phyloP scores from a whole-genome alignment of 1,284 basidiomycete species.

The Ceratobasidium sp. region DNA sequence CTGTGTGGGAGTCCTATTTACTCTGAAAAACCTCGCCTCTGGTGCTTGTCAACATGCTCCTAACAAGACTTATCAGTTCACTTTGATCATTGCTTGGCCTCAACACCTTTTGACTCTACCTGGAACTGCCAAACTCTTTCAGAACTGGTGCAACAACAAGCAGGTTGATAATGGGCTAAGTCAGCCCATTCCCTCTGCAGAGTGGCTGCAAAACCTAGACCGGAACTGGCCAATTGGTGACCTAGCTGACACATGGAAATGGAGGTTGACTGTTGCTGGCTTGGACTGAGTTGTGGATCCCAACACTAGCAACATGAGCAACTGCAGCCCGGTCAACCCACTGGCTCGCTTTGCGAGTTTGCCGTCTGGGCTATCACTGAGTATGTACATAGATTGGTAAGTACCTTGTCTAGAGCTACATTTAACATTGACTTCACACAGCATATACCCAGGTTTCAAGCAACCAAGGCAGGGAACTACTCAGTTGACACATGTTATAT shows the following conservation, averaged over 20 bases:
- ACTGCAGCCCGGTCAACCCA: background rate
- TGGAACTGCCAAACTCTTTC: constrained; percentile 18
- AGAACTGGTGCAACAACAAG: background rate
- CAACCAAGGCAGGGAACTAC: constrained; percentile 27
- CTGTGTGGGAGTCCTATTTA: constrained; percentile 7
- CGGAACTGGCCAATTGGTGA: background rate
- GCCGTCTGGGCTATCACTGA: constrained; percentile 15
- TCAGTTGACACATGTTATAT: constrained; percentile 31
- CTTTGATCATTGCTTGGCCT: constrained; percentile 18
- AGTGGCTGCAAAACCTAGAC: constrained; percentile 6
- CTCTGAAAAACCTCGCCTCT: background rate
- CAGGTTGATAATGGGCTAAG: background rate
- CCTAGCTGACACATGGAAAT: background rate
- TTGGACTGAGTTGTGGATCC: background rate
- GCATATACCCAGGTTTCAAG: constrained; percentile 30
- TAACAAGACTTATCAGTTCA: constrained; percentile 7
- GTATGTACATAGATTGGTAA: constrained; percentile 28
- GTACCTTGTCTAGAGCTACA: background rate
- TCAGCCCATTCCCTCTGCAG: background rate
- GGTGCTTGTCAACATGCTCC: background rate
- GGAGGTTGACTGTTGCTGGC: background rate
- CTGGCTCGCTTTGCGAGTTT: constrained; percentile 24
- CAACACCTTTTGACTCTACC: constrained; percentile 1
- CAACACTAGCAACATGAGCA: background rate
- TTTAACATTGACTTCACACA: too few species aligned